Conservation (phyloP, 1,139 yeast species). For the Zygosaccharomyces pseudobailii region DNA sequence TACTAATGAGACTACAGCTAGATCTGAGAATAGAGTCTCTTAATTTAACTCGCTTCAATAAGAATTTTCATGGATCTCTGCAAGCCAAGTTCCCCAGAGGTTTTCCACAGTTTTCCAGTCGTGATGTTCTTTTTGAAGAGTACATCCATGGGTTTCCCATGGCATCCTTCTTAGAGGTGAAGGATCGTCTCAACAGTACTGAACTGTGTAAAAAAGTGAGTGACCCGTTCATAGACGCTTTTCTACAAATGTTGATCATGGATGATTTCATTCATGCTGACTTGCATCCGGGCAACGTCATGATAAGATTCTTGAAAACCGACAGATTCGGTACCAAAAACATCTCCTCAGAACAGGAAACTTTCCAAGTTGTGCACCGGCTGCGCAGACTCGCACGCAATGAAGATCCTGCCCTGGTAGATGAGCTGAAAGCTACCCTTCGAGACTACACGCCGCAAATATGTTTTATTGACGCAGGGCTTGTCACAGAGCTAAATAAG, state of each 20-base stretch:
- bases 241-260: constrained; percentile 82
- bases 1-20: constrained; percentile 81
- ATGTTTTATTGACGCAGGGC: constrained; percentile 88
- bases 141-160: constrained; percentile 78
- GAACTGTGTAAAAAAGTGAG: constrained; percentile 68
- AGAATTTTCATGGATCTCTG: constrained; percentile 41
- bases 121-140: constrained; percentile 81
- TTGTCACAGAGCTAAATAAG: constrained; percentile 82
- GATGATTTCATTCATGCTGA: constrained; percentile 96
- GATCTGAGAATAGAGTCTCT: constrained; percentile 87
- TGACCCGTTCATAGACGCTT: constrained; percentile 84
- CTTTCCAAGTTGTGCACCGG: constrained; percentile 45
- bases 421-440: constrained; percentile 46
- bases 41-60: constrained; percentile 61
- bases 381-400: constrained; percentile 41
- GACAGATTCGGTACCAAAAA: constrained; percentile 36
- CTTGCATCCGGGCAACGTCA: constrained; percentile 92
- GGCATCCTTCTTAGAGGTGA: constrained; percentile 52
- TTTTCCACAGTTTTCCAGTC: constrained; percentile 57
- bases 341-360: constrained; percentile 36
- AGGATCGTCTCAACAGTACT: constrained; percentile 35
- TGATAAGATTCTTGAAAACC: constrained; percentile 64
- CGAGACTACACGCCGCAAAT: constrained; percentile 73
- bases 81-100: constrained; percentile 84
- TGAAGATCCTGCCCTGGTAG: constrained; percentile 44